Evolutionary conservation across 768 basidiomycete genomes (phyloP).

Genomic region (Basidioascus undulatus): DNA sequence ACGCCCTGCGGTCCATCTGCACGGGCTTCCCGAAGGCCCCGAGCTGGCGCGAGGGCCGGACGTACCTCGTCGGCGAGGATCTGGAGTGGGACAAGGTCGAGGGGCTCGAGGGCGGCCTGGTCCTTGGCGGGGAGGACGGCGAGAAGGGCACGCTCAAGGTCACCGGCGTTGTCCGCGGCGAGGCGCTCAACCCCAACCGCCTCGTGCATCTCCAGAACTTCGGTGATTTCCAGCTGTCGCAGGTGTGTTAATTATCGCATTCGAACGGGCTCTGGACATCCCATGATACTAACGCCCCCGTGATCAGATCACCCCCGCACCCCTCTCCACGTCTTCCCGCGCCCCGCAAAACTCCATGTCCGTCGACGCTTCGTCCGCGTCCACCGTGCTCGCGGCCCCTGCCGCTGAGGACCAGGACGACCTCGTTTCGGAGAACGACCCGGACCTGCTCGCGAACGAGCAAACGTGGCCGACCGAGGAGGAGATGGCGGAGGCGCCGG

Average conservation of each 20-base stretch:
- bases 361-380: constrained; percentile 25
- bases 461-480: constrained; percentile 99
- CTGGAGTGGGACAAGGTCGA: constrained; percentile 26
- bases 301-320: constrained; percentile 44
- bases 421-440: constrained; percentile 56
- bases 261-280: neutral
- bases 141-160: constrained; percentile 40
- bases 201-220: constrained; percentile 65
- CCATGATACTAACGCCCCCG: neutral
- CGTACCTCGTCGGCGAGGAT: constrained; percentile 50
- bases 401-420: constrained; percentile 46
- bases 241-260: constrained; percentile 25
- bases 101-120: constrained; percentile 1
- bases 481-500: constrained; percentile 35
- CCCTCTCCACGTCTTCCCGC: constrained; percentile 24
- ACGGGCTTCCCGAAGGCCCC: constrained; percentile 63
- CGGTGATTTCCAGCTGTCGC: constrained; percentile 67
- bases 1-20: constrained; percentile 47
- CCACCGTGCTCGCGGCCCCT: constrained; percentile 38
- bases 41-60: constrained; percentile 57
- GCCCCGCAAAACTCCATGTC: constrained; percentile 34
- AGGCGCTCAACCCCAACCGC: constrained; percentile 49
- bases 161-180: constrained; percentile 66
- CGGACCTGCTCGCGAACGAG: constrained; percentile 74
- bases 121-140: constrained; percentile 13